phyloP scores from a whole-genome alignment of 768 basidiomycete species.

The Leccinum arenicola region DNA sequence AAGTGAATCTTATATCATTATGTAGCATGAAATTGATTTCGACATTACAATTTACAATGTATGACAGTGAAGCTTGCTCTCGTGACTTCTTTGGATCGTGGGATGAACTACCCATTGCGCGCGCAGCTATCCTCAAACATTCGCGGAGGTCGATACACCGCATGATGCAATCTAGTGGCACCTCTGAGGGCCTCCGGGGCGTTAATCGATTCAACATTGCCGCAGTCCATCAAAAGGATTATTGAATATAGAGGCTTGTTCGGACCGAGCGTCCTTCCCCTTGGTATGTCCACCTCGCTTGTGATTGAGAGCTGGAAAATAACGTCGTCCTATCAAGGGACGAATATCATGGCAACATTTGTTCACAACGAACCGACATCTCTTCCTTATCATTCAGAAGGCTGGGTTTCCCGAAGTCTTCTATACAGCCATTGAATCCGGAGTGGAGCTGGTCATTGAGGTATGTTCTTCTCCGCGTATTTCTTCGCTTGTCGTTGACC shows the following conservation, averaged over 20 bases:
- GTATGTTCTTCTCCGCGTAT: conserved; percentile 37
- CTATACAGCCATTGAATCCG: conserved; percentile 80
- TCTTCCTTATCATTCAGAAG: conserved; percentile 86
- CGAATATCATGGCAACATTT: conserved; percentile 95
- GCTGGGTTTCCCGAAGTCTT: conserved; percentile 84
- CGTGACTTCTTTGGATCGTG: conserved; percentile 51
- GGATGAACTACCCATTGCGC: conserved; percentile 64
- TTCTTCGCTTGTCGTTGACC: not conserved
- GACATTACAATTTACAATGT: conserved; percentile 50
- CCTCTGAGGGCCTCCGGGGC: conserved; percentile 90
- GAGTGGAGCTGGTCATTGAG: conserved; percentile 85
- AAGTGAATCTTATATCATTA: conserved; percentile 7
- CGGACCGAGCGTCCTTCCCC: conserved; percentile 81
- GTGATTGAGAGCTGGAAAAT: conserved; percentile 1
- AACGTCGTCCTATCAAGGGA: conserved; percentile 41
- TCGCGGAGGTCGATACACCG: conserved; percentile 90
- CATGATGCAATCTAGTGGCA: conserved; percentile 96
- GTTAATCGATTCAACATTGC: conserved; percentile 84
- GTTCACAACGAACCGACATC: conserved; percentile 99
- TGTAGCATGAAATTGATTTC: conserved; percentile 64
- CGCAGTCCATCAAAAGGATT: conserved; percentile 84
- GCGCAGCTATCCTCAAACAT: conserved; percentile 83
- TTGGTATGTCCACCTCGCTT: conserved; percentile 51
- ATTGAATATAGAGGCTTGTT: conserved; percentile 80
- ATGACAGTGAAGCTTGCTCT: conserved; percentile 41